A percentile compares a stretch with the other conserved stretches of the same genome.
phyloP scores from a whole-genome alignment of 805 yeast species.

The Cyberlindnera euphorbiae region DNA sequence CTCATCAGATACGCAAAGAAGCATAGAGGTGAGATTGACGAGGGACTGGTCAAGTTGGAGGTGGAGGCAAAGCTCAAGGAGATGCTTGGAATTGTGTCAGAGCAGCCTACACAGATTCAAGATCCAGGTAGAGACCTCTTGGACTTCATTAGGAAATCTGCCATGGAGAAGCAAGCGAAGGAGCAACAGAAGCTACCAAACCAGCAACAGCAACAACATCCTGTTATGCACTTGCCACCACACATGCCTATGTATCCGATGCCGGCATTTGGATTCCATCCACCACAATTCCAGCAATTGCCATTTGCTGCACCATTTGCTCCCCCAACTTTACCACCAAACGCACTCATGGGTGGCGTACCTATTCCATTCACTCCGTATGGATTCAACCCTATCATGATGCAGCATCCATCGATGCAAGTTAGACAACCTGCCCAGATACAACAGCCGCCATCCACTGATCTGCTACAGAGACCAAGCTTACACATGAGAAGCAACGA shows the following conservation, averaged over 20 bases:
- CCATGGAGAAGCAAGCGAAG: slow-evolving; percentile 26
- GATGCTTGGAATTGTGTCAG: slow-evolving; percentile 51
- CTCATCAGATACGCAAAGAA: slow-evolving; percentile 48
- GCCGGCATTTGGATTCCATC: slow-evolving; percentile 18
- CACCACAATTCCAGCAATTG: slow-evolving; percentile 17
- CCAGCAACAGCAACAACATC: slow-evolving; percentile 8
- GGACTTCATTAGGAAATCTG: slow-evolving; percentile 51
- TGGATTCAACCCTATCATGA: slow-evolving; percentile 10
- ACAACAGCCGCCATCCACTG: slow-evolving; percentile 33
- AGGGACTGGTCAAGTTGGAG: slow-evolving; percentile 52
- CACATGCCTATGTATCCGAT: slow-evolving; percentile 10
- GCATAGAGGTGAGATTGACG: slow-evolving; percentile 44
- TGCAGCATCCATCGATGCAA: slow-evolving; percentile 13
- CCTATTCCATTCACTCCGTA: slow-evolving; percentile 8
- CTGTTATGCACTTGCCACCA: slow-evolving; percentile 10
- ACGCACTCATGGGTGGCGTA: slow-evolving; percentile 4
- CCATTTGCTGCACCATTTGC: slow-evolving; percentile 22
- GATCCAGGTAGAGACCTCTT: slow-evolving; percentile 80
- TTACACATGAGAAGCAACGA: slow-evolving; percentile 29
- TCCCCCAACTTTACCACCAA: slow-evolving; percentile 14
- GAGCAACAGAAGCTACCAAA: slow-evolving; percentile 12
- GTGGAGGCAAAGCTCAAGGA: slow-evolving; percentile 65
- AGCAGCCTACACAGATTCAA: slow-evolving; percentile 15
- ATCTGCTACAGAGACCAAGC: slow-evolving; percentile 34
- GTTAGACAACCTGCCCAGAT: slow-evolving; percentile 10